phyloP scores from a whole-genome alignment of 2,329 filamentous ascomycete genomes.

The Talaromyces sp. region DNA sequence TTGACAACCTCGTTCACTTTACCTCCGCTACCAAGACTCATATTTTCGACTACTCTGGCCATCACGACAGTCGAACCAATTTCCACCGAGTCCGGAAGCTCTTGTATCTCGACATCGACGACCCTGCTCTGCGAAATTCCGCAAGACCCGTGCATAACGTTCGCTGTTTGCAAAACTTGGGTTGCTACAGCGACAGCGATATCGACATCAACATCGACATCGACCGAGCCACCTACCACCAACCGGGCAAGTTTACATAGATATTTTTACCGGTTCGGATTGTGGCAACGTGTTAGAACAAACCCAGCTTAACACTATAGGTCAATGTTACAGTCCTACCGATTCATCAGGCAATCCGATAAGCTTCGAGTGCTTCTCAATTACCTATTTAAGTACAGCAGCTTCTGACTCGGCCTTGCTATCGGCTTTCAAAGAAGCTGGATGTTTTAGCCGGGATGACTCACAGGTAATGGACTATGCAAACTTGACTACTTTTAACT shows the following conservation, averaged over 20 bases:
- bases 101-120: slow-evolving; percentile 1
- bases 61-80: neutral
- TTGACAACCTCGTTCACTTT: neutral
- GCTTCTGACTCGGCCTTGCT: neutral
- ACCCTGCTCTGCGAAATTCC: neutral
- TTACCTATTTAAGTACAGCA: slow-evolving; percentile 2
- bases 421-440: neutral
- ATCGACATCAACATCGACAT: slow-evolving; percentile 2
- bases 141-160: slow-evolving; percentile 1
- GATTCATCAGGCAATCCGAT: slow-evolving; percentile 1
- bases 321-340: slow-evolving; percentile 1
- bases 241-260: neutral
- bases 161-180: neutral
- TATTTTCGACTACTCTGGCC: neutral
- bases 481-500: slow-evolving; percentile 3
- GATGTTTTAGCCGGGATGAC: neutral
- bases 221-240: neutral
- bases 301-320: neutral
- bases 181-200: neutral
- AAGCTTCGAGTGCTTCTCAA: slow-evolving; percentile 1
- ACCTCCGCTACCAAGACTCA: neutral
- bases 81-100: slow-evolving; percentile 1
- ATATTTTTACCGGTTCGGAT: slow-evolving; percentile 1
- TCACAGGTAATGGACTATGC: neutral
- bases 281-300: slow-evolving; percentile 1